A percentile compares a stretch with the other conserved stretches of the same genome.
Evolutionary conservation across 2,329 filamentous ascomycete species (phyloP).

Genomic region (Pseudogymnoascus sp.): DNA sequence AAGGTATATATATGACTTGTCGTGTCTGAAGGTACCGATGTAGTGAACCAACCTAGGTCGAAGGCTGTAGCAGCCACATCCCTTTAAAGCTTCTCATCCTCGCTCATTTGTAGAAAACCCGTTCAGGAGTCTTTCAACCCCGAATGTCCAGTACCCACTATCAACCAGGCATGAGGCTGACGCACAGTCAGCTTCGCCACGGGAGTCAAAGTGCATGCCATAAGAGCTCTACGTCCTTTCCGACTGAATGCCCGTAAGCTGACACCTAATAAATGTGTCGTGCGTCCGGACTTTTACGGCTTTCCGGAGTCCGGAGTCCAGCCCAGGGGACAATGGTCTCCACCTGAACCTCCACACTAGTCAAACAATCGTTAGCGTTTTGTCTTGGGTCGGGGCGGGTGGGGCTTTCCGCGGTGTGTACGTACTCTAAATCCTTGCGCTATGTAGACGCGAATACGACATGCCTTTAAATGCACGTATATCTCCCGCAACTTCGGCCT

Average conservation of each 20-base stretch:
- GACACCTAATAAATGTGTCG: not conserved
- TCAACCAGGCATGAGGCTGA: not conserved
- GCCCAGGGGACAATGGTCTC: not conserved
- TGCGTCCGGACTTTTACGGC: not conserved
- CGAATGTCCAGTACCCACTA: not conserved
- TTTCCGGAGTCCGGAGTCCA: not conserved
- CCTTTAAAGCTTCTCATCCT: not conserved
- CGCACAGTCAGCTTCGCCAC: not conserved
- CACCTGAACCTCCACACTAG: not conserved
- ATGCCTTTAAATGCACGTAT: not conserved
- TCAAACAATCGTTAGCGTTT: not conserved
- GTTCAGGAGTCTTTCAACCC: not conserved
- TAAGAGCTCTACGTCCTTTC: not conserved
- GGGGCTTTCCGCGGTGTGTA: not conserved
- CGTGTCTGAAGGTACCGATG: not conserved
- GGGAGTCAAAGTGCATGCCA: not conserved
- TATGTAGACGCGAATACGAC: not conserved
- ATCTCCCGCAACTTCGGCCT: not conserved
- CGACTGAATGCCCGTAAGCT: not conserved
- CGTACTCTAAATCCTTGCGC: not conserved
- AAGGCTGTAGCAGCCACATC: not conserved
- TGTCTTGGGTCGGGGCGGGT: not conserved
- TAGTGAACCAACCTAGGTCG: not conserved
- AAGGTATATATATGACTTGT: not conserved
- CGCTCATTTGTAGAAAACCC: not conserved